phyloP scores from a whole-genome alignment of 371 early-diverging fungal genomes.

The Zancudomyces culisetae region DNA sequence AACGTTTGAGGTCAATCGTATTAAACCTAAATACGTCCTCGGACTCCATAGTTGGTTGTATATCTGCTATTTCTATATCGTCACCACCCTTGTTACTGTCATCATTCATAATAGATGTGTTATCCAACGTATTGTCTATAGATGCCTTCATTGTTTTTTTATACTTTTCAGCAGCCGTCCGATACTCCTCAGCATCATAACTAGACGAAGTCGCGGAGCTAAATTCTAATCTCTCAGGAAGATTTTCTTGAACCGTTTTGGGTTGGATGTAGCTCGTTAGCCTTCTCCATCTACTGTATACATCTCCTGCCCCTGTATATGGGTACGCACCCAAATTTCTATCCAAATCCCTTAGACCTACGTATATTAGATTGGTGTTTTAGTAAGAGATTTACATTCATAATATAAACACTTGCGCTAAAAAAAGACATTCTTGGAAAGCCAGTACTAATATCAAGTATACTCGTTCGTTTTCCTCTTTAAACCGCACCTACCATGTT shows the following conservation, averaged over 20 bases:
- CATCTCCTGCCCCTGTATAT: slow-evolving; percentile 30
- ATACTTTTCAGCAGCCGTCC: slow-evolving; percentile 11
- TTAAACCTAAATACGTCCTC: slow-evolving; percentile 27
- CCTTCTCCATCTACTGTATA: slow-evolving; percentile 48
- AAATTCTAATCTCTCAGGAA: slow-evolving; percentile 35
- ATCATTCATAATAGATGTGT: background rate
- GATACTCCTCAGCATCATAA: slow-evolving; percentile 23
- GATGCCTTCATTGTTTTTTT: slow-evolving; percentile 9
- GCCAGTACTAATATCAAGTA: no score
- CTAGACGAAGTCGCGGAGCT: slow-evolving; percentile 26
- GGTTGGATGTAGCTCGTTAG: slow-evolving; percentile 44
- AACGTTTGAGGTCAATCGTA: slow-evolving; percentile 51
- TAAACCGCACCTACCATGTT: no score
- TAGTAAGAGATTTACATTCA: no score
- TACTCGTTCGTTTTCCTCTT: no score
- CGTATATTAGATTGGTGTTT: no score
- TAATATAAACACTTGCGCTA: no score
- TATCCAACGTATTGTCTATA: background rate
- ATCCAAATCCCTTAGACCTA: slow-evolving; percentile 63
- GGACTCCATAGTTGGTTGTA: background rate
- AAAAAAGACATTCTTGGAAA: no score
- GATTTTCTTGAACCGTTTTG: slow-evolving; percentile 30
- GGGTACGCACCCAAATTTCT: slow-evolving; percentile 75
- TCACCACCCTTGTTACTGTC: background rate
- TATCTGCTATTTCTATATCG: background rate